Evolutionary conservation across 768 basidiomycete genomes (phyloP).

Genomic region (Asterophora parasitica): DNA sequence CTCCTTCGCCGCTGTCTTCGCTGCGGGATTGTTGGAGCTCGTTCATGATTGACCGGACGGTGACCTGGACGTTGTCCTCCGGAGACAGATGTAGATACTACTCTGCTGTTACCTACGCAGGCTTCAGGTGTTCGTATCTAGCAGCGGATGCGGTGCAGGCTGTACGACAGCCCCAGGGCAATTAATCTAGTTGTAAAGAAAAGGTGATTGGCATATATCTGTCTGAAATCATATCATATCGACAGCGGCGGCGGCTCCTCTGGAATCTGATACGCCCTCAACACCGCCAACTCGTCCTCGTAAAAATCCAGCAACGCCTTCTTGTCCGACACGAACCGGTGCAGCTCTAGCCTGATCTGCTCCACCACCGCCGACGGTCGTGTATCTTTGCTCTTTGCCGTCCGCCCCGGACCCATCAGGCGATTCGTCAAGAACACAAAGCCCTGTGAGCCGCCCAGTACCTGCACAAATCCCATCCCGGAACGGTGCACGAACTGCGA

Average conservation of each 20-base stretch:
- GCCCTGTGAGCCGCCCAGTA: conserved; percentile 71
- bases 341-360: conserved; percentile 53
- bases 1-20: too few species aligned
- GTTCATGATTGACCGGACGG: too few species aligned
- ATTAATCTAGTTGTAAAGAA: too few species aligned
- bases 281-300: conserved; percentile 56
- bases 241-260: conserved; percentile 55
- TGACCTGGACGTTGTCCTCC: too few species aligned
- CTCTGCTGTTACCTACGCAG: too few species aligned
- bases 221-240: conserved; percentile 24
- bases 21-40: too few species aligned
- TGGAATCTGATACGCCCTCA: conserved; percentile 26
- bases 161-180: too few species aligned
- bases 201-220: too few species aligned
- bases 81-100: too few species aligned
- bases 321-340: conserved; percentile 61
- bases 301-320: conserved; percentile 60
- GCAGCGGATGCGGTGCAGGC: too few species aligned
- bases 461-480: conserved; percentile 88
- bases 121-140: too few species aligned
- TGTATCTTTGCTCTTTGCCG: conserved; percentile 56
- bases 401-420: conserved; percentile 66
- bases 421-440: conserved; percentile 90
- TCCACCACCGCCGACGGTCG: conserved; percentile 57
- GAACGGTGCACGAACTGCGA: conserved; percentile 91